Evolutionary conservation across 2,329 filamentous ascomycete species (phyloP), one percentile per base, ranked within the genome.

Genomic region (Chaetomium sp.): DNA sequence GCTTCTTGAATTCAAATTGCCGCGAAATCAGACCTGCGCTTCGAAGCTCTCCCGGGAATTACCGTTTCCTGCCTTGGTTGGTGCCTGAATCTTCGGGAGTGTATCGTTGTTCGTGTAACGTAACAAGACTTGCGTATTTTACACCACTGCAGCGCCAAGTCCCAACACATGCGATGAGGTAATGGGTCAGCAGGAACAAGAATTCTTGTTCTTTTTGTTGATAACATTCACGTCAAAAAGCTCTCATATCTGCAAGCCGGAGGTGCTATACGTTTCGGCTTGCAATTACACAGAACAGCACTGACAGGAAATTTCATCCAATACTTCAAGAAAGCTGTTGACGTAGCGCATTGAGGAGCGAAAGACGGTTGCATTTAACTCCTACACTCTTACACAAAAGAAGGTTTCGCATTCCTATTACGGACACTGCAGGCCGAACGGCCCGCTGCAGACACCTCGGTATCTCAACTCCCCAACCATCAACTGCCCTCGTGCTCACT

Each of bases 1-100:
- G 69, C 69, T 69, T 70, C 66, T 62, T 69, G 57, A 29, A 49
- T 25, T 42, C 68, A 68, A 72, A 70, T 69, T 70, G 68, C 67
- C 69, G 69, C 70, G 70, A 70, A 69, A 66, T 67, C 68, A 67
- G 63, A 65, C 57, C 56, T 57, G 54, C 12, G 62, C 45, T 65
- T 58, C 60, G 57, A 55, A 65, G 64, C 65, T 65, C 25, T 49
- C 35, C 63, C 67, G 67, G 68, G 68, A 69, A 67, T 65, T 62
- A 51, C 69, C 63, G 67, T 60, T 60, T 45, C 16, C 7, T 59
- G 65, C 61, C 63, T 61, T 50, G 50, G 9, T 64, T 53, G 29
- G 2, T 27, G 67, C 69, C 65, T 68, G 45, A 63, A 57, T 54
- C 19, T 21, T 50, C 12, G 63, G 59, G 55, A 9, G 16, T n/a